phyloP scores from a whole-genome alignment of 257 asterid species.

The Salvia miltiorrhiza region DNA sequence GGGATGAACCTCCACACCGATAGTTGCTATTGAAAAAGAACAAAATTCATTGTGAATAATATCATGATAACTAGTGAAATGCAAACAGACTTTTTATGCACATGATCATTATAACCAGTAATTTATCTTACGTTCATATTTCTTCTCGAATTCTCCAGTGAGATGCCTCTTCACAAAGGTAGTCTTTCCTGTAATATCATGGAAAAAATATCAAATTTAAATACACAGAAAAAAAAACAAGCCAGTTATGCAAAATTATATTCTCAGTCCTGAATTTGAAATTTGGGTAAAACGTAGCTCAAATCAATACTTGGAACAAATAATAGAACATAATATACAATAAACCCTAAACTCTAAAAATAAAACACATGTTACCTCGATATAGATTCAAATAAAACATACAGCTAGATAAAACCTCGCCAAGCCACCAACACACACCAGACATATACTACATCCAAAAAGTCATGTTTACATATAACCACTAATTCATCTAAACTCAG shows the following conservation, averaged over 20 bases:
- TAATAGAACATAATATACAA: background rate
- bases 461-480: background rate
- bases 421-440: background rate
- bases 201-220: background rate
- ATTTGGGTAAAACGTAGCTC: background rate
- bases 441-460: background rate
- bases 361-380: background rate
- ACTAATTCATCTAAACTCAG: background rate
- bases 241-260: background rate
- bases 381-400: background rate
- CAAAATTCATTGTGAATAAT: background rate
- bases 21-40: slow-evolving; percentile 52
- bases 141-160: slow-evolving; percentile 90
- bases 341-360: background rate
- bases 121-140: slow-evolving; percentile 64
- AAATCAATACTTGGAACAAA: background rate
- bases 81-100: background rate
- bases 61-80: too few species aligned
- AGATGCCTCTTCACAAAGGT: slow-evolving; percentile 88
- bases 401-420: too few species aligned
- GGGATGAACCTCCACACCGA: slow-evolving; percentile 84
- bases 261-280: background rate
- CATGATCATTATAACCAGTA: background rate
- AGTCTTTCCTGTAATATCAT: slow-evolving; percentile 54
- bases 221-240: background rate